These are phyloP conservation scores for Craspedostauros australis DNA, from an alignment of 108 stramenopile genomes.

Conservation along the genomic window DNA sequence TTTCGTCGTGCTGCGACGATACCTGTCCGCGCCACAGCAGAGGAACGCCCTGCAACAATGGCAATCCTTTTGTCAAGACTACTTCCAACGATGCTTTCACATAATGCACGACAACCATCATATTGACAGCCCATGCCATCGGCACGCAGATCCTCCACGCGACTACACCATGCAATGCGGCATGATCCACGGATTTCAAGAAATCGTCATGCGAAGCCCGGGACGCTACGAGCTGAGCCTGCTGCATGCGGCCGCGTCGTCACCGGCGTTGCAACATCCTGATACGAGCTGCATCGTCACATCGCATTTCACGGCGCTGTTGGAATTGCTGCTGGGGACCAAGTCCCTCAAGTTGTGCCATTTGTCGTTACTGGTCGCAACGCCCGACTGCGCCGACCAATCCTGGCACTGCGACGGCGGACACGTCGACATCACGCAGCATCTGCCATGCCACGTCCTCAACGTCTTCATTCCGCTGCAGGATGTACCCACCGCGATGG, in stretches of 20 bases:
- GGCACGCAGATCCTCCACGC: background rate
- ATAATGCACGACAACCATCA: conserved; percentile 9
- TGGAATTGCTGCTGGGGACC: conserved; percentile 8
- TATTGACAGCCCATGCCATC: background rate
- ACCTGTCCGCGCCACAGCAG: background rate
- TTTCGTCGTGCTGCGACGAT: conserved; percentile 11
- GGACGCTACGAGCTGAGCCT: conserved; percentile 63
- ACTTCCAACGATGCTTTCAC: conserved; percentile 9
- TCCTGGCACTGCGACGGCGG: conserved; percentile 75
- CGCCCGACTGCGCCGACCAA: conserved; percentile 55
- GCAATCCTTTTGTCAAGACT: conserved; percentile 9
- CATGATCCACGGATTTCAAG: conserved; percentile 49
- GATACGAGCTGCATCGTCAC: no score
- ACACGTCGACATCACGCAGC: conserved; percentile 35
- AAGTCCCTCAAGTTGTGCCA: conserved; percentile 11
- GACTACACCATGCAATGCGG: conserved; percentile 29
- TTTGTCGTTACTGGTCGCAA: conserved; percentile 51
- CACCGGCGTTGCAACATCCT: background rate
- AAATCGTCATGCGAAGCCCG: conserved; percentile 69
- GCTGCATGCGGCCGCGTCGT: conserved; percentile 1
- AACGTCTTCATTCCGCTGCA: conserved; percentile 70
- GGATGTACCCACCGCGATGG: conserved; percentile 33
- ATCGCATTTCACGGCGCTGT: no score
- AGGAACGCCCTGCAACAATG: conserved; percentile 14
- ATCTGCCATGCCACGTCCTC: conserved; percentile 49